Base-by-base conservation (phyloP, 1,284 basidiomycete genomes). In the Testicularia cyperi region DNA sequence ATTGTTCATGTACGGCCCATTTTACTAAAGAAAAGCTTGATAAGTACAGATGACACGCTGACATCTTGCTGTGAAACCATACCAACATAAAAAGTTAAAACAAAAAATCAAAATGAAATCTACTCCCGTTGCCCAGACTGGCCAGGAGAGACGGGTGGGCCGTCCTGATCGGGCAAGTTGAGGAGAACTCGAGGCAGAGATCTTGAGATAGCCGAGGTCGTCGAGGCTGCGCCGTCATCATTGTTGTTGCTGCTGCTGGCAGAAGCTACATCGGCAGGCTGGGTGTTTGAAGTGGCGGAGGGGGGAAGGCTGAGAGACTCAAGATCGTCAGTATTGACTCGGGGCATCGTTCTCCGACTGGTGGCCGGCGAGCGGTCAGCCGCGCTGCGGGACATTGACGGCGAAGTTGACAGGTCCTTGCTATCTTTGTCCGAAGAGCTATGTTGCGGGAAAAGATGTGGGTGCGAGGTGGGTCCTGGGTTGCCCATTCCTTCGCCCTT, bases 401-500 rank as follows among this genome's bases (percentile, higher is more conserved):
- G 43, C 15, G 34, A 33, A 1, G 34, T 28, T 18, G n/a, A n/a
- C n/a, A n/a, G n/a, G n/a, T n/a, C 13, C 23, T 21, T 19, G n/a
- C 40, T 30, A 19, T 14, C 18, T 20, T 34, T 23, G 27, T 42
- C 36, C 15, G 27, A 1, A 14, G 19, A 19, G 7, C 34, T 9
- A 25, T 43, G 38, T 2, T 38, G 15, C 0, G 58, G 40, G 36
- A 63, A 63, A 20, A 63, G 27, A 34, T 63, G 61, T 14, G 61
- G 61, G 39, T 64, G 61, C 24, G 39, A 44, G 0, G 39, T 64
- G 0, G 61, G 61, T 2, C 61, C 61, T 0, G 61, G 61, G 47
- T 64, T 64, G 19, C 61, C 61, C 61, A 64, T 64, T 6, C 61
- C 61, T 24, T 64, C 55, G 1, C 61, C 61, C 31, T 64, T 64